phyloP scores from a whole-genome alignment of 768 basidiomycete species.

The Mycena amicta region DNA sequence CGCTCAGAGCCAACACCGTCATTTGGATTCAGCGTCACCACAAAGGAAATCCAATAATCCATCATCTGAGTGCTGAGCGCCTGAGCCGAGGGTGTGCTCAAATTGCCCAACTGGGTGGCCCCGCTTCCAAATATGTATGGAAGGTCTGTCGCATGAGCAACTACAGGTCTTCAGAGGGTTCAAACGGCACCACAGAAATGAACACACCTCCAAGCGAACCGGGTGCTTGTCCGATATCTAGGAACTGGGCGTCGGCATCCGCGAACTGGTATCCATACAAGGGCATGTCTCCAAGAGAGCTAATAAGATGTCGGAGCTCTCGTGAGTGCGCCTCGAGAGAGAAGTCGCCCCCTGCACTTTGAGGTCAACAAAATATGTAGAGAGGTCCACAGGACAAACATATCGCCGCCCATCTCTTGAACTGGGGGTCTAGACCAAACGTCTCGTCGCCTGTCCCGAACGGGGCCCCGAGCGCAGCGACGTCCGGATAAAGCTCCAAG shows the following conservation, averaged over 20 bases:
- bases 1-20: conserved; percentile 19
- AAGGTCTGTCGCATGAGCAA: conserved; percentile 18
- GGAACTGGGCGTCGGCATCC: conserved; percentile 16
- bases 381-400: conserved; percentile 3
- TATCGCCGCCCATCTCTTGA: conserved; percentile 34
- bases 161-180: conserved; percentile 2
- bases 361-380: neutral
- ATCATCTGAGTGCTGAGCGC: conserved; percentile 18
- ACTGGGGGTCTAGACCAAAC: conserved; percentile 39
- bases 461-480: conserved; percentile 46
- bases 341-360: conserved; percentile 28
- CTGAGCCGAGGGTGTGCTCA: conserved; percentile 8
- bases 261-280: conserved; percentile 21
- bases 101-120: neutral
- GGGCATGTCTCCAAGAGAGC: conserved; percentile 1
- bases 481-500: conserved; percentile 43
- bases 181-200: neutral
- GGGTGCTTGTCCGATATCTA: neutral
- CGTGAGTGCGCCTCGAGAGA: conserved; percentile 20
- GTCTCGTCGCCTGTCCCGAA: conserved; percentile 48
- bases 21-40: conserved; percentile 20
- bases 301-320: conserved; percentile 4
- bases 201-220: conserved; percentile 4
- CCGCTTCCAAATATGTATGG: conserved; percentile 15
- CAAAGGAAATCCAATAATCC: conserved; percentile 29